Conservation (phyloP, 345 rosid species). For the Linum trigynum region DNA sequence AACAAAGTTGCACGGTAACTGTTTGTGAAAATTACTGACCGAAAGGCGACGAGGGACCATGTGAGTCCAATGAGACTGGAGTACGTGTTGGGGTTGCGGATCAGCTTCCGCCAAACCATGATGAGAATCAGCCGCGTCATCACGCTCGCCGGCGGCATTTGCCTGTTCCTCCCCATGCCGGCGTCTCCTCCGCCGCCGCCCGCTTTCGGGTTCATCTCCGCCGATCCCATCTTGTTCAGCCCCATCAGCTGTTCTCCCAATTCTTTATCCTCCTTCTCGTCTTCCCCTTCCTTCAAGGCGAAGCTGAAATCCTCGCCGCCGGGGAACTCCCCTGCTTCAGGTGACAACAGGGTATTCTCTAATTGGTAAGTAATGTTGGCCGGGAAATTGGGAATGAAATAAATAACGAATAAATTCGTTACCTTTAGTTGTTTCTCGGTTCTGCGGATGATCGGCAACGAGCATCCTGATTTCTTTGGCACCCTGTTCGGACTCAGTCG, state of each 20-base stretch:
- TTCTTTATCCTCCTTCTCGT: constrained; percentile 12
- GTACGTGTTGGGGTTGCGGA: constrained; percentile 30
- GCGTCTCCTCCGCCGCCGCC: constrained; percentile 18
- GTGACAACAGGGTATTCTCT: background rate
- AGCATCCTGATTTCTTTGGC: constrained; percentile 91
- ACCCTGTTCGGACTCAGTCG: constrained; percentile 61
- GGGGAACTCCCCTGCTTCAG: constrained; percentile 35
- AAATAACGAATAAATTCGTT: background rate
- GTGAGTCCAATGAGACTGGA: constrained; percentile 27
- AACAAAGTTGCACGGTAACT: too few species aligned
- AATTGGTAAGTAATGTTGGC: background rate
- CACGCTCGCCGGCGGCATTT: constrained; percentile 30
- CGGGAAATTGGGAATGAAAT: too few species aligned
- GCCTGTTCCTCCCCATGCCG: background rate
- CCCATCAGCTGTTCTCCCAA: constrained; percentile 19
- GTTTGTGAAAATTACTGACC: constrained; percentile 10
- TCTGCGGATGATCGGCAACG: constrained; percentile 63
- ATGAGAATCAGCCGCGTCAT: constrained; percentile 30
- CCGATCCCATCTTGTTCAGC: constrained; percentile 47
- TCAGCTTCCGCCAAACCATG: constrained; percentile 30
- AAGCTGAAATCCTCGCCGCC: constrained; percentile 44
- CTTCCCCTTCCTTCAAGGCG: constrained; percentile 40
- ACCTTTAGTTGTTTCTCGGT: constrained; percentile 60
- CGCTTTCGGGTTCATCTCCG: constrained; percentile 49
- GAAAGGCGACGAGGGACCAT: constrained; percentile 22